Percentiles rank a stretch among this genome's conserved stretches.
phyloP scores from a whole-genome alignment of 2,329 filamentous ascomycete genomes.

The Pyrenophora graminea region DNA sequence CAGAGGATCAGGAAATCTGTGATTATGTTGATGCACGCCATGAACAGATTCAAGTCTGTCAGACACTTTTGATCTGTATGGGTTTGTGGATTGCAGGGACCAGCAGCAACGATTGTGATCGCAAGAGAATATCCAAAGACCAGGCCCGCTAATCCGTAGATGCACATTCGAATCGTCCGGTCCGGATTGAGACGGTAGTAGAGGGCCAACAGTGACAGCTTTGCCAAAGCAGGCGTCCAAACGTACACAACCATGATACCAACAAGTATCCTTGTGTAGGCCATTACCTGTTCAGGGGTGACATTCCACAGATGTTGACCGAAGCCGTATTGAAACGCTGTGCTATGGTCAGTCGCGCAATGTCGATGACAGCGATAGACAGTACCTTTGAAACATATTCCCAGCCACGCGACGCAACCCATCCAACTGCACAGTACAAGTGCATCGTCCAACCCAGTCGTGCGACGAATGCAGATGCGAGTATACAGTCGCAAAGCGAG shows the following conservation, averaged over 20 bases:
- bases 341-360: background rate
- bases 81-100: conserved; percentile 21
- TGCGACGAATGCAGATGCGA: conserved; percentile 15
- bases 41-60: conserved; percentile 22
- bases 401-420: conserved; percentile 23
- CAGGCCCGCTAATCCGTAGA: conserved; percentile 19
- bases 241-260: conserved; percentile 25
- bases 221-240: conserved; percentile 28
- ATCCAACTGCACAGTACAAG: conserved; percentile 21
- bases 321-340: conserved; percentile 26
- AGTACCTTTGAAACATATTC: conserved; percentile 15
- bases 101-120: conserved; percentile 23
- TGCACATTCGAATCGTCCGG: conserved; percentile 9
- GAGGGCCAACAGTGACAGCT: conserved; percentile 25
- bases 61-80: conserved; percentile 20
- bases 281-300: conserved; percentile 8
- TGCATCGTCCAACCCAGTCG: conserved; percentile 19
- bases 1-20: conserved; percentile 43
- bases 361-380: background rate
- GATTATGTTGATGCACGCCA: conserved; percentile 38
- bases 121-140: conserved; percentile 23
- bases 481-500: conserved; percentile 24
- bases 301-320: conserved; percentile 27
- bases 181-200: conserved; percentile 25
- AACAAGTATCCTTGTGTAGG: conserved; percentile 18